phyloP scores from a whole-genome alignment of 1,284 basidiomycete genomes.

The Pseudozyma sp. region DNA sequence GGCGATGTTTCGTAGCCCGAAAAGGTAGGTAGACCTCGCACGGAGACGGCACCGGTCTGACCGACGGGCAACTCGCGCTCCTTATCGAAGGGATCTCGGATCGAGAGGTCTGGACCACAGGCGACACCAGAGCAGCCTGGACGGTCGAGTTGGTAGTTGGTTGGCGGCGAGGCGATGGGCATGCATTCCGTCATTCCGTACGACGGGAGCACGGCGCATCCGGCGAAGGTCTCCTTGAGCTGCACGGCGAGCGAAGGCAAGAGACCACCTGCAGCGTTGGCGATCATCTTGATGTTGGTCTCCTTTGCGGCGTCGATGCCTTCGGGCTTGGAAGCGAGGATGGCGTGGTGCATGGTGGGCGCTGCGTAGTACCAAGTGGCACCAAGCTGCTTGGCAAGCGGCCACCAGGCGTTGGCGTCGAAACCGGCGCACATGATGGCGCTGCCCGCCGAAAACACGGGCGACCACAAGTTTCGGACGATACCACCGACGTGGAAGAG shows the following conservation, averaged over 20 bases:
- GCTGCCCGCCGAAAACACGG: conserved; percentile 65
- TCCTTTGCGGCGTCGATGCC: conserved; percentile 58
- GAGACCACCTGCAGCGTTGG: conserved; percentile 68
- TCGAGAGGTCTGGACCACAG: conserved; percentile 67
- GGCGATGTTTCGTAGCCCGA: conserved; percentile 64
- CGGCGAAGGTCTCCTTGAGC: conserved; percentile 66
- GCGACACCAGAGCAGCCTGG: conserved; percentile 68
- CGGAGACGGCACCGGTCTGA: conserved; percentile 66
- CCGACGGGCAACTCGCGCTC: conserved; percentile 64
- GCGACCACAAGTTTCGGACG: conserved; percentile 67
- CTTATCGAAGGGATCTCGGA: conserved; percentile 66
- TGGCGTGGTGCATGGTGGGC: conserved; percentile 69
- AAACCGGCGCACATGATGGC: conserved; percentile 69
- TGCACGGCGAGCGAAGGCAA: conserved; percentile 66
- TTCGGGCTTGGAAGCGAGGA: conserved; percentile 64
- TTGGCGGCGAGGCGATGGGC: conserved; percentile 68
- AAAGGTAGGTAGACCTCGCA: conserved; percentile 67
- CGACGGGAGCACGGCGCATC: conserved; percentile 66
- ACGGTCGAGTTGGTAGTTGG: conserved; percentile 67
- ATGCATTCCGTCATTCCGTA: conserved; percentile 69
- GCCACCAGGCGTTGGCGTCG: conserved; percentile 68
- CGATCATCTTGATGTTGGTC: conserved; percentile 67
- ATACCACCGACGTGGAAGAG: conserved; percentile 69
- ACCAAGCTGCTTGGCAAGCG: conserved; percentile 63
- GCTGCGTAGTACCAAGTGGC: conserved; percentile 69